phyloP scores from a whole-genome alignment of 2,329 filamentous ascomycete genomes.

The Pseudogymnoascus sp. region DNA sequence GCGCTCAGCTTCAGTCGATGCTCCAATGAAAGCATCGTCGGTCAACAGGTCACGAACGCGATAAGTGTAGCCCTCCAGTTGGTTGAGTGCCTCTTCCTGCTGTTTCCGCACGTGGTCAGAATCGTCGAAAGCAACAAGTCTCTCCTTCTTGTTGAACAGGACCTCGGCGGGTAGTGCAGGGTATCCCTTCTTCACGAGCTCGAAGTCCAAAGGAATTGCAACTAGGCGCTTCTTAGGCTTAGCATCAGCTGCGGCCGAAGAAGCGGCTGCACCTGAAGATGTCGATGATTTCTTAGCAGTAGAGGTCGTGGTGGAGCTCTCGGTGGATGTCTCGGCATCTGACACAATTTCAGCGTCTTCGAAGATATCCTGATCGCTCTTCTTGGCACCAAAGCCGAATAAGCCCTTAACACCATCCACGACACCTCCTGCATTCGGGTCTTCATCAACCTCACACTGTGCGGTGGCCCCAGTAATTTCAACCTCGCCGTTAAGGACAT shows the following conservation, averaged over 20 bases:
- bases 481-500: slow-evolving; percentile 68
- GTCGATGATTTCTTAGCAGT: slow-evolving; percentile 37
- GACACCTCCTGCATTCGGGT: slow-evolving; percentile 68
- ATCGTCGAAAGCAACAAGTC: slow-evolving; percentile 75
- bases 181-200: slow-evolving; percentile 22
- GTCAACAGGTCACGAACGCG: slow-evolving; percentile 76
- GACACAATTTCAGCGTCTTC: slow-evolving; percentile 45
- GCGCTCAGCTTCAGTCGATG: slow-evolving; percentile 64
- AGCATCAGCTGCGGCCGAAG: slow-evolving; percentile 24
- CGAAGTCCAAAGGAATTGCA: slow-evolving; percentile 27
- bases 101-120: slow-evolving; percentile 72
- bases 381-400: slow-evolving; percentile 89
- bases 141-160: slow-evolving; percentile 40
- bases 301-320: slow-evolving; percentile 28
- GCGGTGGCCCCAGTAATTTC: slow-evolving; percentile 69
- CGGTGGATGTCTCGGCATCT: slow-evolving; percentile 34
- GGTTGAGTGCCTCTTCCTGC: slow-evolving; percentile 83
- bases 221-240: slow-evolving; percentile 27
- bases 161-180: slow-evolving; percentile 25
- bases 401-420: slow-evolving; percentile 94
- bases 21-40: slow-evolving; percentile 64
- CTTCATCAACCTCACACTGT: slow-evolving; percentile 74
- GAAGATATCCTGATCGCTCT: slow-evolving; percentile 65
- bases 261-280: slow-evolving; percentile 38
- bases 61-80: slow-evolving; percentile 91